Conservation (phyloP, 257 asterid genomes). For the Solanum dulcamara region DNA sequence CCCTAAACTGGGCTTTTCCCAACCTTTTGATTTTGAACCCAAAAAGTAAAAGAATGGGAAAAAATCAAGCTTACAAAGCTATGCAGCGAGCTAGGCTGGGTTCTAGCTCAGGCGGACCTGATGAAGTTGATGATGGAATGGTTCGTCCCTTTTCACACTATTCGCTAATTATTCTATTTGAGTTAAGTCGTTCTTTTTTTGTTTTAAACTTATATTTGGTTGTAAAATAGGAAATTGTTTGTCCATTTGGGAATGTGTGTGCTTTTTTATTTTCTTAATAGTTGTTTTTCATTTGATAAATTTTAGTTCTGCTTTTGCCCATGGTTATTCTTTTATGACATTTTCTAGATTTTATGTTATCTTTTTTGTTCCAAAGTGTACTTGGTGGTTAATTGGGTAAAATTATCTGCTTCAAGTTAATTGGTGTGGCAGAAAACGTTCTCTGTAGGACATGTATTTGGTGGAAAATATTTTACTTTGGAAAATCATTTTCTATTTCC, state of each 20-base stretch:
- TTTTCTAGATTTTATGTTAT: not conserved
- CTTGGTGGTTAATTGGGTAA: not conserved
- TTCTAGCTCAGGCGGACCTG: conserved; percentile 60
- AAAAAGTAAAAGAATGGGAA: conserved; percentile 45
- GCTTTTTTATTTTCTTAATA: not conserved
- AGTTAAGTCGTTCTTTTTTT: not conserved
- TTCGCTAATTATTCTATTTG: not conserved
- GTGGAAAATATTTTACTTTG: not conserved
- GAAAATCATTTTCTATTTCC: not conserved
- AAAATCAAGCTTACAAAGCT: conserved; percentile 87
- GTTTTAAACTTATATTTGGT: not conserved
- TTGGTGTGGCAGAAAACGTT: not conserved
- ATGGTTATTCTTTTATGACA: not conserved
- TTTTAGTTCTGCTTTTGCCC: not conserved
- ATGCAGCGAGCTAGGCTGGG: conserved; percentile 83
- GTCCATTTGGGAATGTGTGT: not conserved
- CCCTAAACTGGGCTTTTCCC: not conserved
- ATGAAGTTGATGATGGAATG: conserved; percentile 88
- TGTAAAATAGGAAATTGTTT: not conserved
- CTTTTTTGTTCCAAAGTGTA: not conserved
- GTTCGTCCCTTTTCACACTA: conserved; percentile 67
- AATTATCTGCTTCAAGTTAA: not conserved
- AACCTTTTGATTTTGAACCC: not conserved
- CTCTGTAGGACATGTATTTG: not conserved
- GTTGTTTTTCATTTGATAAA: not conserved